Conservation (phyloP, 805 yeast genomes). For the Candida yuanshanica region DNA sequence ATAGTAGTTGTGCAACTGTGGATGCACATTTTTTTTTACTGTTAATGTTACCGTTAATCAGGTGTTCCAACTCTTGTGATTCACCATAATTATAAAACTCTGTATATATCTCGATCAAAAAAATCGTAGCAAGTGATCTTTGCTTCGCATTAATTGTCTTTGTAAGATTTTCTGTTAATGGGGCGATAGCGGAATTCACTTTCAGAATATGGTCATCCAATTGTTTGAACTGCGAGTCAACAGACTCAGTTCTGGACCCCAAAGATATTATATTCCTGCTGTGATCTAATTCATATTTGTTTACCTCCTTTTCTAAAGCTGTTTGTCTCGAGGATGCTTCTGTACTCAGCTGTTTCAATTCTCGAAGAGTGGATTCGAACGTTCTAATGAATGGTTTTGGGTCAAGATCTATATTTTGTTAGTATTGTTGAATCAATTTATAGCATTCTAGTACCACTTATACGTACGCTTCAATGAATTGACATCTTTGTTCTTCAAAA, state of each 20-base stretch:
- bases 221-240: conserved; percentile 42
- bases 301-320: conserved; percentile 51
- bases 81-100: conserved; percentile 50
- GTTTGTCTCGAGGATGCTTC: conserved; percentile 49
- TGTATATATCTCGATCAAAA: conserved; percentile 70
- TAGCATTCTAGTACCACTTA: neutral
- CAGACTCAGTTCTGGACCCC: conserved; percentile 39
- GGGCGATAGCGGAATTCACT: conserved; percentile 56
- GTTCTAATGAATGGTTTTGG: conserved; percentile 94
- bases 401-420: conserved; percentile 38
- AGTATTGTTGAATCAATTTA: no score
- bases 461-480: conserved; percentile 36
- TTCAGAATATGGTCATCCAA: conserved; percentile 49
- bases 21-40: conserved; percentile 66
- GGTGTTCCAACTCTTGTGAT: conserved; percentile 50
- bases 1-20: conserved; percentile 57
- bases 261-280: conserved; percentile 58
- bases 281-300: conserved; percentile 58
- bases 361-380: conserved; percentile 78
- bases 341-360: conserved; percentile 54
- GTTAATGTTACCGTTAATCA: conserved; percentile 46
- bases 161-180: conserved; percentile 64
- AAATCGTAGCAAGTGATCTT: conserved; percentile 64
- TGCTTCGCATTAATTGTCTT: conserved; percentile 68
- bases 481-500: conserved; percentile 43